Base-by-base conservation (phyloP, 352 stramenopile species). In the Phytophthora constricta region DNA sequence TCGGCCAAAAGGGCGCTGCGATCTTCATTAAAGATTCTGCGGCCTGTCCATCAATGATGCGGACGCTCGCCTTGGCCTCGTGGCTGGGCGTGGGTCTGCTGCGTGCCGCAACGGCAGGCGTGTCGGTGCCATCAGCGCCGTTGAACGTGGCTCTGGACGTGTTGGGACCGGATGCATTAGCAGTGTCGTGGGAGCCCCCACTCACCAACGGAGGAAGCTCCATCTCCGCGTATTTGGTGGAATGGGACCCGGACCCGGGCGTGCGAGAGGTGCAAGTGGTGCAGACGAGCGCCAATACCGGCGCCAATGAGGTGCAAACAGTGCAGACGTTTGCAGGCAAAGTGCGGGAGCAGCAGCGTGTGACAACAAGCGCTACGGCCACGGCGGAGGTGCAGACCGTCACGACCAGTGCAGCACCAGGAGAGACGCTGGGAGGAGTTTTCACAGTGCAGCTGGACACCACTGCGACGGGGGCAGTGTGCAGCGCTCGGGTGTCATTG, bases 391-490 rank as follows among this genome's bases (percentile, higher is more conserved):
- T 94, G 42, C 87, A 97, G 74, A 86, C 90, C 10, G 91, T 98
- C 70, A 96, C 87, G 33, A 94, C 96, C 9, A 79, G 77, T 11
- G 90, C 91, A 17, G 91, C 92, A 10, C 82, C 82, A 0, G 92
- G 90, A 25, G 86, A 93, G 68, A 93, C 71, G 25, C 79, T 96
- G 5, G 89, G 87, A 5, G 94, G 95, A 2, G 87, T 92, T 23
- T 98, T 98, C 72, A 96, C 95, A 37, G 47, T 99, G 33, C 85
- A 92, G 43, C 70, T 99, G 1, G 91, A 99, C 63, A 98, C 93
- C 2, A 97, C 79, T 7, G 48, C 68, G 7, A 84, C 58, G 1
- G 94, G 94, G 95, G 95, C 14, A 97, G 86, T 31, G 68, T 92
- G 1, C 93, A 98, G 68, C 89, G 96, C 45, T 98, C 93, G 10